Percentiles rank a stretch among this genome's conserved stretches.
Conservation (phyloP, 352 stramenopile genomes). For the Peronospora belbahrii region DNA sequence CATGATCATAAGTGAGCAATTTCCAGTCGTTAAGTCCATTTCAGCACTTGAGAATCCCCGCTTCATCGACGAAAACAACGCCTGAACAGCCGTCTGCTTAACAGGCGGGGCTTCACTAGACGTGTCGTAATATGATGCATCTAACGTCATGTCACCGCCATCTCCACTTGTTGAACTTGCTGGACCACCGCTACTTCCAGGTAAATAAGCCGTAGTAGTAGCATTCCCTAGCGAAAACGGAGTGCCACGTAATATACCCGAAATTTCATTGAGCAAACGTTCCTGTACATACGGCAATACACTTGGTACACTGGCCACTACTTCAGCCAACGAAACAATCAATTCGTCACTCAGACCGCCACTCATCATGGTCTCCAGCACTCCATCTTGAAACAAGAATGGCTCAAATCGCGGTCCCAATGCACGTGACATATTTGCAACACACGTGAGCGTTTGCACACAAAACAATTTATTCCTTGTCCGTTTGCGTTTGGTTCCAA, state of each 20-base stretch:
- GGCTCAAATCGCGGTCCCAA: slow-evolving; percentile 55
- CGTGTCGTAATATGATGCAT: slow-evolving; percentile 23
- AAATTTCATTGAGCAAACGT: slow-evolving; percentile 94
- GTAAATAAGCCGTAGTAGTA: slow-evolving; percentile 6
- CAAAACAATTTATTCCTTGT: slow-evolving; percentile 75
- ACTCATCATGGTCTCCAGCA: slow-evolving; percentile 82
- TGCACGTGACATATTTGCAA: slow-evolving; percentile 64
- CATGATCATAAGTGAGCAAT: slow-evolving; percentile 46
- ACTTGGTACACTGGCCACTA: slow-evolving; percentile 86
- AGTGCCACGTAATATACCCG: slow-evolving; percentile 86
- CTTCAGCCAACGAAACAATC: slow-evolving; percentile 89
- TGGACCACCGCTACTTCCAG: slow-evolving; percentile 6
- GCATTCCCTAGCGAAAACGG: slow-evolving; percentile 42
- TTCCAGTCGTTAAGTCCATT: slow-evolving; percentile 15
- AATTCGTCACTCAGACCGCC: slow-evolving; percentile 91
- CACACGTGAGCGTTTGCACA: slow-evolving; percentile 75
- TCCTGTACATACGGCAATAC: slow-evolving; percentile 89
- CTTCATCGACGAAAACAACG: slow-evolving; percentile 70
- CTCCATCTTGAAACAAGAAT: slow-evolving; percentile 56
- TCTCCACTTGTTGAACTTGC: slow-evolving; percentile 9
- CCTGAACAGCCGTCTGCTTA: slow-evolving; percentile 56
- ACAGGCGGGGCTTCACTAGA: slow-evolving; percentile 19
- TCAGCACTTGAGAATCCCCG: slow-evolving; percentile 35
- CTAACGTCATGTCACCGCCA: slow-evolving; percentile 13
- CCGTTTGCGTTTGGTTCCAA: slow-evolving; percentile 32